These are phyloP conservation scores for Cyberlindnera bimundalis DNA, from an alignment of 805 yeast species.

Conservation along the genomic window DNA sequence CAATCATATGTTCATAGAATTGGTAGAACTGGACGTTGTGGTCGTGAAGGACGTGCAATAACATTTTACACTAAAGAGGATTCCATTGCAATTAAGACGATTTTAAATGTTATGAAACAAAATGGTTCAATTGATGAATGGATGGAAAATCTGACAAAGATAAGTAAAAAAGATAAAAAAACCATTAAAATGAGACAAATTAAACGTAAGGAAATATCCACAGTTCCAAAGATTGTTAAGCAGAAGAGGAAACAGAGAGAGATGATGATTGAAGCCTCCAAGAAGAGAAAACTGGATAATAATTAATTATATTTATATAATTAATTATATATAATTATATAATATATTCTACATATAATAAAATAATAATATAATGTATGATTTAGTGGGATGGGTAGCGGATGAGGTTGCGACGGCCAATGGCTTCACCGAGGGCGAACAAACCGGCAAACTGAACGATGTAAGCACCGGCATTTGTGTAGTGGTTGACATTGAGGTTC, in stretches of 20 bases:
- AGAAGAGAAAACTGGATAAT: slow-evolving; percentile 57
- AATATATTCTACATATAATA: too few relatives aligned
- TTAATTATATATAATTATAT: too few relatives aligned
- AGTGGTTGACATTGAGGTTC: slow-evolving; percentile 50
- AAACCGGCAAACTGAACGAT: slow-evolving; percentile 84
- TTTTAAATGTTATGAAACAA: slow-evolving; percentile 92
- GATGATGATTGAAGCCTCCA: slow-evolving; percentile 76
- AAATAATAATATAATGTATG: too few relatives aligned
- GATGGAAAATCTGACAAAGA: slow-evolving; percentile 72
- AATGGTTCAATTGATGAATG: slow-evolving; percentile 79
- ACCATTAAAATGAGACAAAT: slow-evolving; percentile 52
- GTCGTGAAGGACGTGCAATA: slow-evolving; percentile 79
- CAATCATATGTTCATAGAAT: slow-evolving; percentile 96
- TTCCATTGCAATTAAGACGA: slow-evolving; percentile 66
- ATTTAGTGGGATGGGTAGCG: slow-evolving; percentile 77
- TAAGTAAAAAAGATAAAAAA: slow-evolving; percentile 61
- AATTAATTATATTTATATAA: too few relatives aligned
- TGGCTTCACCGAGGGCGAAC: slow-evolving; percentile 91
- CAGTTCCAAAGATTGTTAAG: slow-evolving; percentile 71
- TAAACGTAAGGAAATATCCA: slow-evolving; percentile 73
- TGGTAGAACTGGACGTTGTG: slow-evolving; percentile 98
- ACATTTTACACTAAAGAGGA: slow-evolving; percentile 95
- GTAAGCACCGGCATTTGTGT: slow-evolving; percentile 66
- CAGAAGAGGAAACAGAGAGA: slow-evolving; percentile 57
- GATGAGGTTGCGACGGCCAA: slow-evolving; percentile 91